phyloP scores from a whole-genome alignment of 2,329 filamentous ascomycete species.

The Mycocentrospora acerina region DNA sequence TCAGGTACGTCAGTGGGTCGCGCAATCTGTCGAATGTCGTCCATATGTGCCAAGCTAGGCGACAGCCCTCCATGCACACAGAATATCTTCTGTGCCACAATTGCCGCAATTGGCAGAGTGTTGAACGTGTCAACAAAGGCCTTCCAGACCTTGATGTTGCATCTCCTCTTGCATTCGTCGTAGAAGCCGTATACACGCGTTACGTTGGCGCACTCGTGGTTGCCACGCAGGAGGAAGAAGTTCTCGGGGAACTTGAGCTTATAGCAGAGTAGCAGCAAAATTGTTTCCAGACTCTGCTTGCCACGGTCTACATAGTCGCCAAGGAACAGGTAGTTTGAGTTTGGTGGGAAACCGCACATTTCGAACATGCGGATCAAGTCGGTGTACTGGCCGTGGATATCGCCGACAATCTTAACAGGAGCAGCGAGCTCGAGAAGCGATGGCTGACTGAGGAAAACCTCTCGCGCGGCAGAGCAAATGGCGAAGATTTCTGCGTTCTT shows the following conservation, averaged over 20 bases:
- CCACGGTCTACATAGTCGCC: slow-evolving; percentile 96
- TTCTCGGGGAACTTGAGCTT: slow-evolving; percentile 98
- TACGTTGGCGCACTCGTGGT: slow-evolving; percentile 96
- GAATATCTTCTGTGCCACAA: slow-evolving; percentile 96
- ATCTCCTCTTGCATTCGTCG: slow-evolving; percentile 94
- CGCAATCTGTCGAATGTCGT: slow-evolving; percentile 94
- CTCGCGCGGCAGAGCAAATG: slow-evolving; percentile 85
- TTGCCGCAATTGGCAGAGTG: slow-evolving; percentile 90
- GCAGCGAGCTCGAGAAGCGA: slow-evolving; percentile 88
- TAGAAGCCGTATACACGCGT: slow-evolving; percentile 97
- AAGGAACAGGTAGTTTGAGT: slow-evolving; percentile 88
- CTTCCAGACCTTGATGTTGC: slow-evolving; percentile 98
- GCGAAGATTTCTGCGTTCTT: slow-evolving; percentile 97
- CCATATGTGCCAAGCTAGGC: slow-evolving; percentile 92
- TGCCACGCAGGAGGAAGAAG: slow-evolving; percentile 91
- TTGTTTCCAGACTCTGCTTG: slow-evolving; percentile 94
- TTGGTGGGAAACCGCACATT: slow-evolving; percentile 95
- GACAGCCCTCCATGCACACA: slow-evolving; percentile 95
- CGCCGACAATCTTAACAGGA: slow-evolving; percentile 96
- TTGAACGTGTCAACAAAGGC: slow-evolving; percentile 98
- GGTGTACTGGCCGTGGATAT: slow-evolving; percentile 95
- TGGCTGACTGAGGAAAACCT: slow-evolving; percentile 88
- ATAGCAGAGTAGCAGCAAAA: slow-evolving; percentile 88
- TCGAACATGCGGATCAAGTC: slow-evolving; percentile 96
- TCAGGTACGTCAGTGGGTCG: slow-evolving; percentile 96